These are phyloP conservation scores for Wallacemonas sp. DNA, from an alignment of 208 protist genomes.

Conservation along the genomic window DNA sequence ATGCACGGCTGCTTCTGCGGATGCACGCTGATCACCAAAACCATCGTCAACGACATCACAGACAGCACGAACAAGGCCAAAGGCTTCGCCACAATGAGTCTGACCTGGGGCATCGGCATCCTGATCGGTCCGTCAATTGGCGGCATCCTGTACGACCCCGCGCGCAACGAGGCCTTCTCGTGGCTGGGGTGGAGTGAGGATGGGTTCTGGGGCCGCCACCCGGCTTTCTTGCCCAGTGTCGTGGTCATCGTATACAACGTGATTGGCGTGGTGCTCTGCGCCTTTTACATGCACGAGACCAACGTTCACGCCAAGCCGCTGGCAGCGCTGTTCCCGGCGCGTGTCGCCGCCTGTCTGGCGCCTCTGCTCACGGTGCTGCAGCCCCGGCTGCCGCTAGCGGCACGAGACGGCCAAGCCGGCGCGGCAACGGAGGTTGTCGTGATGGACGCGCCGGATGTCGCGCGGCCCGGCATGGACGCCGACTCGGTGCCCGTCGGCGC, in stretches of 20 bases:
- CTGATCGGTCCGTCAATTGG: conserved; percentile 71
- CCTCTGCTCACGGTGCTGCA: conserved; percentile 32
- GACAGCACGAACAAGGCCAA: conserved; percentile 73
- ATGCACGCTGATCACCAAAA: conserved; percentile 74
- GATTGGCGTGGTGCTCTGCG: conserved; percentile 42
- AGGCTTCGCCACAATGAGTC: conserved; percentile 97
- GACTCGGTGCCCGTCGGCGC: no score
- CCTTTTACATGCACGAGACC: conserved; percentile 40
- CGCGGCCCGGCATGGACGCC: not conserved
- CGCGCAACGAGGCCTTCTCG: conserved; percentile 19
- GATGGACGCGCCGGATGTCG: not conserved
- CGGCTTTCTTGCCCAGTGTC: conserved; percentile 72
- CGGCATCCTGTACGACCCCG: conserved; percentile 76
- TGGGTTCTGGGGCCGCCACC: conserved; percentile 45
- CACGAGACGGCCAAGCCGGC: not conserved
- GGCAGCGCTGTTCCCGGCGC: conserved; percentile 20
- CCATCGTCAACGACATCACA: conserved; percentile 81
- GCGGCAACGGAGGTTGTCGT: conserved; percentile 6
- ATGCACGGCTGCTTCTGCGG: conserved; percentile 70
- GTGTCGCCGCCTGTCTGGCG: conserved; percentile 16
- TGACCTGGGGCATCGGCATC: conserved; percentile 81
- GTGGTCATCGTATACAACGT: conserved; percentile 62
- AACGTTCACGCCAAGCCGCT: conserved; percentile 30
- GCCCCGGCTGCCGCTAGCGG: conserved; percentile 26
- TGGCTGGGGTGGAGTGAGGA: conserved; percentile 29